Evolutionary conservation across 2,329 filamentous ascomycete genomes (phyloP).

Genomic region (Colletotrichum incanum): DNA sequence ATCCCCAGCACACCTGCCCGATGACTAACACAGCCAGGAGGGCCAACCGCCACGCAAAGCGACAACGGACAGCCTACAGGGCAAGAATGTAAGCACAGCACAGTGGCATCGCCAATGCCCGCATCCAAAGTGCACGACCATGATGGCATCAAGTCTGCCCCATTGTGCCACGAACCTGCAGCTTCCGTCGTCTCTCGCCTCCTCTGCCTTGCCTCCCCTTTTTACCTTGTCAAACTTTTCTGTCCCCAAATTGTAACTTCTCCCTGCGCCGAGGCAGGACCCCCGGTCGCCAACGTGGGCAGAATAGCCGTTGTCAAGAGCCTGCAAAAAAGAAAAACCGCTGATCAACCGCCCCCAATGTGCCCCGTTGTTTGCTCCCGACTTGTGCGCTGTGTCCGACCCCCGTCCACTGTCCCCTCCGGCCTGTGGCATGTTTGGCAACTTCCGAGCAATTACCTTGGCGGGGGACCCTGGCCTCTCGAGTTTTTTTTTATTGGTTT

Average conservation of each 20-base stretch:
- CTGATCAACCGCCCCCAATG: slow-evolving; percentile 21
- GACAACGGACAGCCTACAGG: neutral
- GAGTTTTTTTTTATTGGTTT: too few species aligned
- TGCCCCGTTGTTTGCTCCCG: slow-evolving; percentile 17
- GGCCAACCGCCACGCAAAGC: neutral
- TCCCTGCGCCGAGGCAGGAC: neutral
- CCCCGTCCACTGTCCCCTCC: slow-evolving; percentile 18
- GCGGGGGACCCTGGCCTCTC: slow-evolving; percentile 9
- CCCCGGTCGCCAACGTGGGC: slow-evolving; percentile 32
- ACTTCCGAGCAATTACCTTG: slow-evolving; percentile 3
- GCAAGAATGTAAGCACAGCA: neutral
- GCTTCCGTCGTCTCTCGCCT: slow-evolving; percentile 14
- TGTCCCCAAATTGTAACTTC: neutral
- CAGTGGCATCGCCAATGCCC: neutral
- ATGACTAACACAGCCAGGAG: neutral
- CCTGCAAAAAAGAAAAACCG: slow-evolving; percentile 14
- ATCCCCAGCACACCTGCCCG: neutral
- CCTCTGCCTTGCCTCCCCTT: neutral
- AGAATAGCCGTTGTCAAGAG: slow-evolving; percentile 26
- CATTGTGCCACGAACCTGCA: slow-evolving; percentile 6
- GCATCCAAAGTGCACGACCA: too few species aligned
- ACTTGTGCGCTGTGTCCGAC: slow-evolving; percentile 28
- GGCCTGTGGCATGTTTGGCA: slow-evolving; percentile 27
- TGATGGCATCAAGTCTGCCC: neutral
- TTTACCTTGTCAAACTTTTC: neutral